Conservation (phyloP, 371 early-diverging fungal species). For the Mucor racemosus region DNA sequence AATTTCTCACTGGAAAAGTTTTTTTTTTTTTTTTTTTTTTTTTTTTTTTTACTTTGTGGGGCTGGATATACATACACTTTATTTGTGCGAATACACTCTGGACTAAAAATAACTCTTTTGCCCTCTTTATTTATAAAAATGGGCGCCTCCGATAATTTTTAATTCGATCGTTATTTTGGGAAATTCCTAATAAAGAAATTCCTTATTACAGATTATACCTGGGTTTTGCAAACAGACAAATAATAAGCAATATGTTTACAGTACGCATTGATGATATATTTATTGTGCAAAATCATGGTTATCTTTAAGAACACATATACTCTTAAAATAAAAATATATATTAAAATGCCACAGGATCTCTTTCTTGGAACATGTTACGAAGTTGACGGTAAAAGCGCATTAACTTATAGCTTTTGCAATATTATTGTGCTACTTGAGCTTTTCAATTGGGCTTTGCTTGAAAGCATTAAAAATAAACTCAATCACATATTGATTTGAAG, state of each 20-base stretch:
- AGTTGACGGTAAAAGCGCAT: background rate
- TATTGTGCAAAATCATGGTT: no score
- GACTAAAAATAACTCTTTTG: background rate
- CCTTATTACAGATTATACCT: background rate
- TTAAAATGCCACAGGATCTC: background rate
- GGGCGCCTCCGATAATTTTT: background rate
- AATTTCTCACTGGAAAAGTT: no score
- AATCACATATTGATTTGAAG: background rate
- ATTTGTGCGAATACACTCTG: background rate
- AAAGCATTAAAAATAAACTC: background rate
- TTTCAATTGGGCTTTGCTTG: constrained; percentile 5
- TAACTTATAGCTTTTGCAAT: background rate
- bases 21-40: no score
- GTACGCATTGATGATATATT: no score
- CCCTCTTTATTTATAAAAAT: background rate
- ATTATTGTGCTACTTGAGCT: constrained; percentile 4
- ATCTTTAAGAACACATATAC: no score
- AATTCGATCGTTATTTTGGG: background rate
- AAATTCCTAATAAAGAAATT: background rate
- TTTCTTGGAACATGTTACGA: background rate
- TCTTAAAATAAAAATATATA: no score
- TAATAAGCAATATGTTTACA: no score
- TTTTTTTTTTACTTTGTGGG: background rate
- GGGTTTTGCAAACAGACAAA: no score
- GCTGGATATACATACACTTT: background rate